Conservation (phyloP, 257 asterid species). For the Solanum clarkiae region DNA sequence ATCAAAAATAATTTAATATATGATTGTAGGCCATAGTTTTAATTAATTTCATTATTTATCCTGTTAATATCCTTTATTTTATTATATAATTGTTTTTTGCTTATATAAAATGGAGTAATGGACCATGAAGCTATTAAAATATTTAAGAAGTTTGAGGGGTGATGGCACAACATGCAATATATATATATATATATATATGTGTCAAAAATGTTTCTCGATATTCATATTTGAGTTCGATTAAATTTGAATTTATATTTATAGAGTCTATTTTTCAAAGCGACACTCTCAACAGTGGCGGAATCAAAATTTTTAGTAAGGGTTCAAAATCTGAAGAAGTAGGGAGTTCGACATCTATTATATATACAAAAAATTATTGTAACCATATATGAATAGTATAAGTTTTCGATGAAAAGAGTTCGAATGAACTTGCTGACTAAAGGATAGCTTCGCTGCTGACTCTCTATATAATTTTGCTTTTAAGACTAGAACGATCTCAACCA, state of each 20-base stretch:
- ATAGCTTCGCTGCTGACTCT: no score
- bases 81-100: background rate
- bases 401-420: no score
- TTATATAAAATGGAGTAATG: background rate
- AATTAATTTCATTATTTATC: background rate
- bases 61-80: background rate
- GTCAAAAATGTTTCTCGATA: background rate
- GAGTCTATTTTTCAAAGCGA: accelerated
- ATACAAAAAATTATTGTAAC: no score
- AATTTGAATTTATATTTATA: background rate
- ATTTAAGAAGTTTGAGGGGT: background rate
- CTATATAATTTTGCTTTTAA: background rate
- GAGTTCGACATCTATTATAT: no score
- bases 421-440: no score
- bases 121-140: background rate
- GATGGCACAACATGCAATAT: background rate
- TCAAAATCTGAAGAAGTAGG: no score
- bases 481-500: background rate
- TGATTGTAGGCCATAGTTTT: background rate
- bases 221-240: background rate
- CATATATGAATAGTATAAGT: no score
- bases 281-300: no score
- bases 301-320: no score
- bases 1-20: background rate
- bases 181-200: background rate